Evolutionary conservation across 2,329 filamentous ascomycete genomes (phyloP), one percentile per base, ranked within the genome.

Genomic region (Neofusicoccum sp.): DNA sequence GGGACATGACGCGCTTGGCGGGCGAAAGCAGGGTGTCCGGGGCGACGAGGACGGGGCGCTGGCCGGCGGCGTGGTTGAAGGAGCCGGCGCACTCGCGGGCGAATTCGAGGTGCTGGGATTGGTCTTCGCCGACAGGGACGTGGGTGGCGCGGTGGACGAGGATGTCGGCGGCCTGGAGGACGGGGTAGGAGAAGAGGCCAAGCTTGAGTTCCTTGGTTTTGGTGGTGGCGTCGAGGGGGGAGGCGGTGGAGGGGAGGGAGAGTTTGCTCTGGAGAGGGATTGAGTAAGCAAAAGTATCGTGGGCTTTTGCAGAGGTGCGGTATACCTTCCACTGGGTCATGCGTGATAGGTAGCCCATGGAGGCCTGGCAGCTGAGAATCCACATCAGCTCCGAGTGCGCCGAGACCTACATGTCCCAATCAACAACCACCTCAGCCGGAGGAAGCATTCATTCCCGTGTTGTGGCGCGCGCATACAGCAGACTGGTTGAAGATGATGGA

Each of bases 311-410:
- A 6, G 28, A n/a, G 9, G 2, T 2, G 20, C n/a, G 12, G 40
- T 70, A 65, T 70, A 91, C 91, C 86, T 99, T 99, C 93, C 95
- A 99, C 75, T 98, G 95, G 30, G 95, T 98, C 95, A 99, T 99
- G n/a, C 95, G 84, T 8, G 89, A 89, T n/a, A 99, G 79, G 76
- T 96, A 96, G 40, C 95, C 95, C 75, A 95, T 92, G 4, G 90
- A 93, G 26, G 95, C 90, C 57, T 90, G 89, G 66, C 93, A 97
- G 71, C 91, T 93, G 63, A 99, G 78, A 70, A 98, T 92, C 95
- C 95, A 99, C 90, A 96, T 96, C 64, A 99, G 82, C 75, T 98
- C 93, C 3, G 89, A 80, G 76, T 98, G 95, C 48, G 88, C 87
- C 16, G 86, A 81, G 2, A 93, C 87, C 86, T 90, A 34, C 14